Evolutionary conservation across 2,329 filamentous ascomycete genomes (phyloP).

Genomic region (Penicillium palitans): DNA sequence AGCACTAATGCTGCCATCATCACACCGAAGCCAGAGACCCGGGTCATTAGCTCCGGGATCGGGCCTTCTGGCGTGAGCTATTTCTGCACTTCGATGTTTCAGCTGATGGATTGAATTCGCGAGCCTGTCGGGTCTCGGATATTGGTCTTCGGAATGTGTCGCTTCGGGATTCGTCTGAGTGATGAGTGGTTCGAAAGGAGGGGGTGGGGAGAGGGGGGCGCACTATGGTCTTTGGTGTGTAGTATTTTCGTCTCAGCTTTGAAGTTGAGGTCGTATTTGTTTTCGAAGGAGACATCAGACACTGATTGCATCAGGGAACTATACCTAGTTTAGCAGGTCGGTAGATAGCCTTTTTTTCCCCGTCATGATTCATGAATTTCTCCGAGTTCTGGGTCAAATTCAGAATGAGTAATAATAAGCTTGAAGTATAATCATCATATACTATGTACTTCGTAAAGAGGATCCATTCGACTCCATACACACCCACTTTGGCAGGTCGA

Average conservation of each 20-base stretch:
- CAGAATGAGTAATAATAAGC: not conserved
- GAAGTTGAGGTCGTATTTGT: not conserved
- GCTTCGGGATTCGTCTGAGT: not conserved
- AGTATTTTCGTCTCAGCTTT: not conserved
- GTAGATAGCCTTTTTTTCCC: not conserved
- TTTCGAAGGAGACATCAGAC: not conserved
- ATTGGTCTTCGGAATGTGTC: not conserved
- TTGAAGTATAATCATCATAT: not conserved
- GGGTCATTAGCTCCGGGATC: conserved; percentile 11
- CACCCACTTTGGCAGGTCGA: not conserved
- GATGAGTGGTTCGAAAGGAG: not conserved
- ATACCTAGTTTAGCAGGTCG: not conserved
- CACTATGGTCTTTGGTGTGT: not conserved
- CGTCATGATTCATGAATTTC: not conserved
- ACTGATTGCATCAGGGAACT: not conserved
- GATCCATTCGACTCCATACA: not conserved
- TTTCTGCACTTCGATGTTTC: conserved; percentile 2
- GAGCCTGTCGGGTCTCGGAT: not conserved
- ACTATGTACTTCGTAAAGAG: not conserved
- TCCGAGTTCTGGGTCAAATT: not conserved
- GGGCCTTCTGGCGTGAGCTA: conserved; percentile 10
- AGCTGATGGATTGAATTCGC: not conserved
- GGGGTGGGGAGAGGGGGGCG: not conserved
- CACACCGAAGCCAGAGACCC: conserved; percentile 13
- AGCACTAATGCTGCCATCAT: conserved; percentile 13